Percentiles rank a stretch among this genome's conserved stretches.
Evolutionary conservation across 192 early-diverging fungal genomes (phyloP).

Genomic region (Linnemannia exigua): DNA sequence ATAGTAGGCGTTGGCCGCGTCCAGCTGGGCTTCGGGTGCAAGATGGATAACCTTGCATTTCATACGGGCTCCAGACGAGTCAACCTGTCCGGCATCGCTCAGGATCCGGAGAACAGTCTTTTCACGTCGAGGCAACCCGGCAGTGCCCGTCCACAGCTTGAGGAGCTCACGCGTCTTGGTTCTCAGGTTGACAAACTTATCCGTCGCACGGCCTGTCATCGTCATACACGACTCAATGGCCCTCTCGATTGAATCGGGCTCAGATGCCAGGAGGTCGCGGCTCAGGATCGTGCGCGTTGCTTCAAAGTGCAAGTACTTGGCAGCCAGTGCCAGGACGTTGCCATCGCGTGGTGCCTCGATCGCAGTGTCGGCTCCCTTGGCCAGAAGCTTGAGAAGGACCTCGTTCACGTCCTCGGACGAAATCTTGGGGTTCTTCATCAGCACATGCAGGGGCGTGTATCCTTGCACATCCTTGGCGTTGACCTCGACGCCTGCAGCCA

Average conservation of each 20-base stretch:
- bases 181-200: conserved; percentile 54
- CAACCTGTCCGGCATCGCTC: conserved; percentile 40
- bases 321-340: conserved; percentile 46
- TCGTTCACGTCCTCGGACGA: conserved; percentile 77
- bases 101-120: conserved; percentile 37
- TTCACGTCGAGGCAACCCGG: conserved; percentile 34
- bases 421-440: conserved; percentile 95
- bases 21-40: conserved; percentile 30
- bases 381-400: conserved; percentile 32
- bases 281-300: conserved; percentile 31
- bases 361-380: conserved; percentile 50
- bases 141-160: conserved; percentile 49
- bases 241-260: conserved; percentile 49
- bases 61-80: conserved; percentile 18
- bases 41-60: conserved; percentile 26
- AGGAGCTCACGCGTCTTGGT: conserved; percentile 52
- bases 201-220: conserved; percentile 52
- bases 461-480: conserved; percentile 51
- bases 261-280: conserved; percentile 34
- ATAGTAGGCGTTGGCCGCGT: conserved; percentile 41
- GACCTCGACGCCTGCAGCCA: conserved; percentile 27
- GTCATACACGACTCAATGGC: conserved; percentile 53
- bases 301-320: conserved; percentile 55
- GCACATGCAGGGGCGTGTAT: conserved; percentile 67
- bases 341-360: conserved; percentile 35